A percentile compares a stretch with the other conserved stretches of the same genome.
Conservation (phyloP, 2,329 filamentous ascomycete genomes). For the Paecilomyces variotii region DNA sequence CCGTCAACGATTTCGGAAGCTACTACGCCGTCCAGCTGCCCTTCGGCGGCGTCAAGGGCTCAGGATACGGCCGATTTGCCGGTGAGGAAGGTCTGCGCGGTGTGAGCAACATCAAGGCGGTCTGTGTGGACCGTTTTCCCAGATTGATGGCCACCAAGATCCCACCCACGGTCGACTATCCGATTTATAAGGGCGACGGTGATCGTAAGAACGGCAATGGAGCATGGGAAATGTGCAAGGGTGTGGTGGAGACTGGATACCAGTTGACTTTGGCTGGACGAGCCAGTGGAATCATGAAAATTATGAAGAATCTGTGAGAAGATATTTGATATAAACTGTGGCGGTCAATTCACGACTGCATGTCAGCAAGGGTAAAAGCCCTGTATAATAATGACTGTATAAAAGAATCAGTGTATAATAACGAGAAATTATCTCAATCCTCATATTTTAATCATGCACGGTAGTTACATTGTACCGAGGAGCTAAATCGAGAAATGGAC, state of each 20-base stretch:
- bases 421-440: background rate
- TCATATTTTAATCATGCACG: background rate
- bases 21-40: conserved; percentile 92
- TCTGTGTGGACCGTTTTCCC: conserved; percentile 67
- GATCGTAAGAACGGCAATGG: conserved; percentile 45
- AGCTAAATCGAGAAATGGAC: background rate
- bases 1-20: conserved; percentile 89
- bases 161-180: conserved; percentile 72
- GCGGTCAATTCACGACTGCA: background rate
- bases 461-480: background rate
- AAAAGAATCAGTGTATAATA: background rate
- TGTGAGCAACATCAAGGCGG: conserved; percentile 78
- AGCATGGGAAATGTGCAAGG: conserved; percentile 52
- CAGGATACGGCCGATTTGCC: conserved; percentile 87
- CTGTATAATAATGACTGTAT: background rate
- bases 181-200: conserved; percentile 56
- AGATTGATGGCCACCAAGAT: conserved; percentile 61
- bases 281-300: conserved; percentile 26
- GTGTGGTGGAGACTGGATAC: conserved; percentile 39
- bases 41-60: conserved; percentile 85
- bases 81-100: conserved; percentile 79
- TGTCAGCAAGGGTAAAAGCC: background rate
- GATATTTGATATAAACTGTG: background rate
- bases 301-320: conserved; percentile 30
- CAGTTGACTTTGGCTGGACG: conserved; percentile 36